Conservation (phyloP, 805 yeast species). For the Nakazawaea populi region DNA sequence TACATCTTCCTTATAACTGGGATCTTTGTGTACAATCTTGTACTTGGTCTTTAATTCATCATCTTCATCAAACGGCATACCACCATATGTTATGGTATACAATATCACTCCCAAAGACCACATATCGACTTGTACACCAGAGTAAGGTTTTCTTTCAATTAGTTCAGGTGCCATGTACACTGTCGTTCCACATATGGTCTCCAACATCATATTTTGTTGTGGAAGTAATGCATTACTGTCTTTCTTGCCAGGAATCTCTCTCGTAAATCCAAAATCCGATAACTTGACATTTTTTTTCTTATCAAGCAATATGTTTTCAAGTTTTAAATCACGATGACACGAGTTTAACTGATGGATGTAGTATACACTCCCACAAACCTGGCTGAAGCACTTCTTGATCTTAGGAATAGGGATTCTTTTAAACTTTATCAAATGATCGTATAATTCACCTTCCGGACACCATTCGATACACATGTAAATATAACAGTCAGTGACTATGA, state of each 20-base stretch:
- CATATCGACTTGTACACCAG: constrained; percentile 76
- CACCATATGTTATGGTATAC: constrained; percentile 78
- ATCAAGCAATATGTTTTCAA: constrained; percentile 70
- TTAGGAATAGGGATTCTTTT: constrained; percentile 47
- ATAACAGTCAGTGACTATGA: constrained; percentile 69
- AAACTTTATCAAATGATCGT: constrained; percentile 52
- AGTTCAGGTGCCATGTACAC: constrained; percentile 98
- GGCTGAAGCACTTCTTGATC: constrained; percentile 50
- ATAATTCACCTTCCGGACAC: constrained; percentile 78
- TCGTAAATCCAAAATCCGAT: constrained; percentile 91
- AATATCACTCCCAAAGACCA: constrained; percentile 92
- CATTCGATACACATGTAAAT: constrained; percentile 90
- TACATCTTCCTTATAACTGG: constrained; percentile 43
- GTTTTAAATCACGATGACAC: constrained; percentile 78
- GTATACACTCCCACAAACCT: constrained; percentile 57
- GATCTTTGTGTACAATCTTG: constrained; percentile 61
- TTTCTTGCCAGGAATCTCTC: constrained; percentile 44
- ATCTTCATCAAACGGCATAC: constrained; percentile 89
- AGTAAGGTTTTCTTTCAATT: constrained; percentile 59
- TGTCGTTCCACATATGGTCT: constrained; percentile 89
- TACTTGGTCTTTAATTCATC: constrained; percentile 56
- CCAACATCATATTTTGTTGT: constrained; percentile 35
- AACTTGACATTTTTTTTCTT: constrained; percentile 59
- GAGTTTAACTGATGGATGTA: constrained; percentile 75
- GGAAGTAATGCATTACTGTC: not conserved